These are phyloP conservation scores for Cladosporium sp. DNA, from an alignment of 2,329 filamentous ascomycete species.

Conservation along the genomic window DNA sequence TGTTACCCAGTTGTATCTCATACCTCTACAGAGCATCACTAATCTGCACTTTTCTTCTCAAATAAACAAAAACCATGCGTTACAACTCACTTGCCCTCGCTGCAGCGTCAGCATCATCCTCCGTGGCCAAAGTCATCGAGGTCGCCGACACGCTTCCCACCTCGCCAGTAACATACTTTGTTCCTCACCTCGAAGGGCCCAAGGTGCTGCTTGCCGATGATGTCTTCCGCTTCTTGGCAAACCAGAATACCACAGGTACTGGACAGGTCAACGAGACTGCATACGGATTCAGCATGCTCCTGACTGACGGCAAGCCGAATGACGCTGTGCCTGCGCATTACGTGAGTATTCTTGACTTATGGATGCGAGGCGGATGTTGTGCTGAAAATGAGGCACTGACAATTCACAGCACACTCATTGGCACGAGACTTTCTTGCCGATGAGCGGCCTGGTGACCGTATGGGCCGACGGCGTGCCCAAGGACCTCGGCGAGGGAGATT, in stretches of 20 bases:
- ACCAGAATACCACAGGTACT: background rate
- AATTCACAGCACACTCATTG: conserved; percentile 10
- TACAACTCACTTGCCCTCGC: background rate
- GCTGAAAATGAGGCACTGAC: background rate
- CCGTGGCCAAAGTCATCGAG: background rate
- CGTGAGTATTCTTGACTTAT: background rate
- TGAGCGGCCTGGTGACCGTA: conserved; percentile 11
- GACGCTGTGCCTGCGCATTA: conserved; percentile 1
- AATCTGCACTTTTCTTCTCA: background rate
- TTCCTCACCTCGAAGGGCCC: conserved; percentile 2
- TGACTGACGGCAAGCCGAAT: conserved; percentile 4
- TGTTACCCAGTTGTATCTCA: too few species aligned
- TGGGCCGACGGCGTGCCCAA: conserved; percentile 14
- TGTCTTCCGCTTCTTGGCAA: background rate
- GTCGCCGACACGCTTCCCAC: background rate
- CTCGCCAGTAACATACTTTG: background rate
- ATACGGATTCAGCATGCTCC: conserved; percentile 3
- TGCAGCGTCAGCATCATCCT: background rate
- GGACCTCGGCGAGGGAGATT: conserved; percentile 15
- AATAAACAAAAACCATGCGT: background rate
- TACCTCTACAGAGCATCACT: background rate
- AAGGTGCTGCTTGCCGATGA: conserved; percentile 1
- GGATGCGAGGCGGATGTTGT: too few species aligned
- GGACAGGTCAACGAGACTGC: background rate
- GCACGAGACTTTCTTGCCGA: conserved; percentile 17